Conservation (phyloP, 805 yeast genomes). For the Pichia paraexigua region DNA sequence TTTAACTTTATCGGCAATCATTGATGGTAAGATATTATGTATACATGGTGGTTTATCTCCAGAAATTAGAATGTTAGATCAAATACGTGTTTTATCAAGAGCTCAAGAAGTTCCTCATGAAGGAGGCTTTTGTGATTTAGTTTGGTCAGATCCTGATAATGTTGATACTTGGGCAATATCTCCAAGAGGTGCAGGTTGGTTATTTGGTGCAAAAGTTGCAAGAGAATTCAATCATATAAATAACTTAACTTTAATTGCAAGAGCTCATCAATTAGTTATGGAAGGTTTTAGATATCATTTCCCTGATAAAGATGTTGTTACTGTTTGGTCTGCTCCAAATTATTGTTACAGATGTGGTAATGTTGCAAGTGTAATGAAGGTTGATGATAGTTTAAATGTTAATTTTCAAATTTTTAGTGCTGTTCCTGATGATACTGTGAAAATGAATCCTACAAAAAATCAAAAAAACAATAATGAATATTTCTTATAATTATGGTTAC, state of each 20-base stretch:
- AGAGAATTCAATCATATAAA: conserved; percentile 95
- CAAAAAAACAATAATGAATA: conserved; percentile 32
- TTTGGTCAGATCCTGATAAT: conserved; percentile 97
- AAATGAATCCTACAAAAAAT: conserved; percentile 28
- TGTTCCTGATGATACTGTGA: conserved; percentile 70
- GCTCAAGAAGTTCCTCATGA: conserved; percentile 99
- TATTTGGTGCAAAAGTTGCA: conserved; percentile 89
- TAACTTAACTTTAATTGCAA: conserved; percentile 77
- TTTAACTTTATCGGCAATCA: conserved; percentile 87
- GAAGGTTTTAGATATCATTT: conserved; percentile 97
- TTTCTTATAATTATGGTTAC: conserved; percentile 19
- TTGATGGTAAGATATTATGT: conserved; percentile 89
- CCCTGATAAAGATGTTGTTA: conserved; percentile 91
- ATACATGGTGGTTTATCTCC: conserved; percentile 98
- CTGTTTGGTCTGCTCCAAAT: conserved; percentile 97
- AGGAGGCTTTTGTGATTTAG: conserved; percentile 96
- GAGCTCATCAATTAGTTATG: conserved; percentile 98
- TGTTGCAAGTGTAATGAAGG: conserved; percentile 96
- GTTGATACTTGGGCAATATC: conserved; percentile 98
- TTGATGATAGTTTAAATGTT: conserved; percentile 79
- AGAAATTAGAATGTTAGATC: conserved; percentile 95
- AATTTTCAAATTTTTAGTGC: conserved; percentile 92
- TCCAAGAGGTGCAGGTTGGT: conserved; percentile 98
- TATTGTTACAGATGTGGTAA: conserved; percentile 97
- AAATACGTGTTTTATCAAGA: conserved; percentile 84